phyloP scores from a whole-genome alignment of 345 rosid genomes.

The Corymbia maculata region DNA sequence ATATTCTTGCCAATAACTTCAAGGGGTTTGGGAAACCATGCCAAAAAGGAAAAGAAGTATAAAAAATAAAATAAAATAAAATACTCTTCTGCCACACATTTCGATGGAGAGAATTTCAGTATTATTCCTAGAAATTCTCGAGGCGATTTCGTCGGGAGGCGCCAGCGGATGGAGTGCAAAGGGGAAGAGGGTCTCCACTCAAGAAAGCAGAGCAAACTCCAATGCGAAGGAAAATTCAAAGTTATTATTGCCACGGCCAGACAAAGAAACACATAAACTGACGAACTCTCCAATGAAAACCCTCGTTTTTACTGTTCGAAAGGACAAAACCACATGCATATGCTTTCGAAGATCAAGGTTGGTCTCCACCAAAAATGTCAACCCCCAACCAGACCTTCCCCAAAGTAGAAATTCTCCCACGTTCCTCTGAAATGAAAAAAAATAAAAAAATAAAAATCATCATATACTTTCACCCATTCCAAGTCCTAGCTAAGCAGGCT shows the following conservation, averaged over 20 bases:
- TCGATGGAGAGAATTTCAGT: not conserved
- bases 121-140: not conserved
- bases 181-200: not conserved
- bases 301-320: not conserved
- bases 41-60: not conserved
- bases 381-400: not conserved
- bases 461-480: not conserved
- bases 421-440: not conserved
- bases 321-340: not conserved
- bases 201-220: not conserved
- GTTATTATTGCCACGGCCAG: not conserved
- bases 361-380: not conserved
- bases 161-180: not conserved
- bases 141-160: not conserved
- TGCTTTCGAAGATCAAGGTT: not conserved
- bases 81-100: not conserved
- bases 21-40: not conserved
- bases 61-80: not conserved
- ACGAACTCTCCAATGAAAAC: not conserved
- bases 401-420: not conserved
- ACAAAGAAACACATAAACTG: not conserved
- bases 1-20: not conserved
- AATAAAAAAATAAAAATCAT: not conserved
- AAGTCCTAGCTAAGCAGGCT: not conserved
- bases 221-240: not conserved